Evolutionary conservation across 192 early-diverging fungal genomes (phyloP).

Genomic region (Backusella morwellensis): DNA sequence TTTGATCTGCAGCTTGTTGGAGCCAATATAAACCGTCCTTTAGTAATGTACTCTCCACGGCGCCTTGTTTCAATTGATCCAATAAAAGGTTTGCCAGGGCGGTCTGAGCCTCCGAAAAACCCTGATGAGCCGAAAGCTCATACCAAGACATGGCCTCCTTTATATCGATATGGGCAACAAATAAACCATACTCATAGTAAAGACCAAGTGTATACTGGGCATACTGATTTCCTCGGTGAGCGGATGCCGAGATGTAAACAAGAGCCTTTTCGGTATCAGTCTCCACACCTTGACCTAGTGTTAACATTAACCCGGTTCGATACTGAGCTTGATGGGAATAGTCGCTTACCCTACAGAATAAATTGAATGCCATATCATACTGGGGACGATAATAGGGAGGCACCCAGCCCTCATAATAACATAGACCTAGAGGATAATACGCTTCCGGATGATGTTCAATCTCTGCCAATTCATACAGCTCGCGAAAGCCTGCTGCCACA

Average conservation of each 20-base stretch:
- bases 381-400: constrained; percentile 2
- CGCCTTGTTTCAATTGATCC: constrained; percentile 13
- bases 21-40: constrained; percentile 3
- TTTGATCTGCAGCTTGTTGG: constrained; percentile 7
- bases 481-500: neutral
- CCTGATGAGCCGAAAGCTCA: constrained; percentile 21
- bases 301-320: constrained; percentile 16
- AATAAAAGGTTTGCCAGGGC: constrained; percentile 21
- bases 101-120: constrained; percentile 25
- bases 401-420: constrained; percentile 24
- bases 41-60: neutral
- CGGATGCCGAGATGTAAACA: neutral
- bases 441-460: constrained; percentile 10
- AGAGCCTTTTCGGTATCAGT: constrained; percentile 18
- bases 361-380: constrained; percentile 13
- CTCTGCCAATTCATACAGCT: neutral
- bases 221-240: neutral
- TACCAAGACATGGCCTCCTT: constrained; percentile 15
- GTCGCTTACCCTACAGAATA: constrained; percentile 17
- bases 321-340: constrained; percentile 20
- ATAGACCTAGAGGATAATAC: constrained; percentile 24
- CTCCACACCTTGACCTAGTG: constrained; percentile 15
- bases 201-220: constrained; percentile 25
- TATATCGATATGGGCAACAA: neutral
- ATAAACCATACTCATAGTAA: constrained; percentile 22